Base-by-base conservation (phyloP, 2,329 filamentous ascomycete genomes). In the Cercospora berteroae region DNA sequence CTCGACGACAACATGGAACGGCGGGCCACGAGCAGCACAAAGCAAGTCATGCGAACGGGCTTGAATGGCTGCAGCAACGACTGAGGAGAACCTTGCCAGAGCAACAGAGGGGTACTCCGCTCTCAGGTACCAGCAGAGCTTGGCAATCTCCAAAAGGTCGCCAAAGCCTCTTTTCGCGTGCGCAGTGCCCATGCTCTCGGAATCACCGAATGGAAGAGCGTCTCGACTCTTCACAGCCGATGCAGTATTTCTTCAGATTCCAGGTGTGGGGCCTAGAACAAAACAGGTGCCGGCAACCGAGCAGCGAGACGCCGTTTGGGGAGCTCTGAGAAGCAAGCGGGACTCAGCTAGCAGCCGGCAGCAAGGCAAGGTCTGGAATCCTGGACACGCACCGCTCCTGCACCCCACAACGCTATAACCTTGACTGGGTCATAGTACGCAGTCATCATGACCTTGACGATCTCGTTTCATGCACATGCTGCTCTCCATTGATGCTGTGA, bases 81-180 rank as follows among this genome's bases (percentile, higher is more conserved):
- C 57, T 59, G 60, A 63, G 60, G 60, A 63, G 60, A 63, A 63
- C 60, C 60, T 63, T 63, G 60, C 60, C 60, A 44, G 58, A 60
- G 58, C 58, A 60, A 63, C 42, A 55, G 60, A 64, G 52, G 63
- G 52, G 63, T 52, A 44, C 48, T 25, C 25, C 57, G 18, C 44
- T 25, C 10, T 20, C 20, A 60, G 27, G 64, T 56, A 55, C 59
- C 31, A 42, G 23, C 48, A 33, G 44, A 18, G 13, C 29, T 52
- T 52, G 60, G 44, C 25, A 55, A 7, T 16, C 20, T 25, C 27
- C 23, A 33, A 59, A 59, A 7, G 8, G 31, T 39, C 36, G 36
- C 5, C 0, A 42, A 42, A n/a, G 36, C 4, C 36, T n/a, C 36
- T 42, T 39, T 8, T 6, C 9, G 36, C 36, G 36, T n/a, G 3